These are phyloP conservation scores for Chlorophyllum brunneum DNA, from an alignment of 768 basidiomycete genomes.

Conservation along the genomic window DNA sequence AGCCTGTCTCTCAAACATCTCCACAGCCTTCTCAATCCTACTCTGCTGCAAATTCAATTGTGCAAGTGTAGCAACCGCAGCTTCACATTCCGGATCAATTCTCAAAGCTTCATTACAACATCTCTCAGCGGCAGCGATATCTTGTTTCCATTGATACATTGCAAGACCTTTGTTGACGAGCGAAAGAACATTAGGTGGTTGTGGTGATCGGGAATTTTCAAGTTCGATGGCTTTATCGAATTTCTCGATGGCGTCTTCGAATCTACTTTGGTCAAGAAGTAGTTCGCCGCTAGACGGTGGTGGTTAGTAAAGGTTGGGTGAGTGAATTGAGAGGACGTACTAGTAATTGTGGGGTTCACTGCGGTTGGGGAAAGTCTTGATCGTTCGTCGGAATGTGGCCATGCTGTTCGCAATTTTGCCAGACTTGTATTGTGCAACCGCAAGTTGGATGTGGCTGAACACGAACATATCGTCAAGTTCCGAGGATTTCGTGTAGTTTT, in stretches of 20 bases:
- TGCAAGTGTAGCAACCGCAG: conserved; percentile 92
- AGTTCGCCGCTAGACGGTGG: conserved; percentile 76
- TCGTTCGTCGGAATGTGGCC: conserved; percentile 84
- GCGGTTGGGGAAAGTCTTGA: conserved; percentile 79
- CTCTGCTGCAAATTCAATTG: conserved; percentile 90
- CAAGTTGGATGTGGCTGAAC: conserved; percentile 95
- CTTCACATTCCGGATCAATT: conserved; percentile 92
- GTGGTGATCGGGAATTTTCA: conserved; percentile 64
- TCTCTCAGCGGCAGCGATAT: conserved; percentile 74
- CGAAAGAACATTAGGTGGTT: conserved; percentile 80
- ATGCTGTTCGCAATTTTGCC: conserved; percentile 76
- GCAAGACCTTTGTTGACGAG: conserved; percentile 98
- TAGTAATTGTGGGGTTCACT: conserved; percentile 96
- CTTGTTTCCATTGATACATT: conserved; percentile 93
- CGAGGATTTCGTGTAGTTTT: conserved; percentile 90
- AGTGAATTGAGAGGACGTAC: conserved; percentile 40
- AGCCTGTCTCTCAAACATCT: conserved; percentile 81
- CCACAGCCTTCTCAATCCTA: conserved; percentile 80
- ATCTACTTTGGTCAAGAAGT: conserved; percentile 86
- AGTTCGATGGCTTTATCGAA: conserved; percentile 91
- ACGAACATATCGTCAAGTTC: conserved; percentile 85
- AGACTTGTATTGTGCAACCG: conserved; percentile 94
- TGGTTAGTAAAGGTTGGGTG: neutral
- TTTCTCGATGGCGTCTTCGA: conserved; percentile 84
- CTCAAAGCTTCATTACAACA: conserved; percentile 86